Base-by-base conservation (phyloP, 805 yeast genomes). In the Teunomyces tritomae region DNA sequence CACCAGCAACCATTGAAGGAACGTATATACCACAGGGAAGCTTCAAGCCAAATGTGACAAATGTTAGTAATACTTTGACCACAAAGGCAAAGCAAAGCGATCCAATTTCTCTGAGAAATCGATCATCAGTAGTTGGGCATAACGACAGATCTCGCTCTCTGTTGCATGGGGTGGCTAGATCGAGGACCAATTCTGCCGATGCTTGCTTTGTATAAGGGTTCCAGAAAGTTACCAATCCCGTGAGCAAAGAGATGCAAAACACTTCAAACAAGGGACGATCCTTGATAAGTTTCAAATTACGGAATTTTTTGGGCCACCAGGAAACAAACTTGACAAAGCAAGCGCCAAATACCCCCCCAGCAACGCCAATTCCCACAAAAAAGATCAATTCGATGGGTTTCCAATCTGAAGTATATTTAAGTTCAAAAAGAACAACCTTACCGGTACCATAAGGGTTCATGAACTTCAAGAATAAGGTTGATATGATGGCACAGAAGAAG, bases 1-100 rank as follows among this genome's bases (percentile, higher is more conserved):
- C 84, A 0, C 87, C 87, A 17, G 77, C 69, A 1, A 79, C 82
- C 86, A 82, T 81, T 1, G 83, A 76, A 4, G 87, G 87, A 1
- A 82, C 82, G 51, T 81, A 82, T 10, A 82, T 76, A 4, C 86
- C 86, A 39, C 80, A 73, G 1, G 86, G 86, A 2, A 81, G 64
- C 53, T 79, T 81, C 44, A 80, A 58, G 1, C 86, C 86, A 60
- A 79, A 79, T 0, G 85, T 79, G 10, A 80, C 60, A 20, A 75
- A 67, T 5, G 85, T 81, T 28, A 80, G 61, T 3, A 71, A 47
- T 0, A 74, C 51, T 51, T 80, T 80, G 40, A 77, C 60, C 2
- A 69, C 50, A 32, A 80, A 64, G 3, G 83, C 84, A 51, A 57
- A 56, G 0, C 55, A 41, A 10, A 80, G 63, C 3, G 64, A 54